A percentile compares a stretch with the other conserved stretches of the same genome.
Conservation (phyloP, 2,329 filamentous ascomycete genomes). For the Fusarium agapanthi region DNA sequence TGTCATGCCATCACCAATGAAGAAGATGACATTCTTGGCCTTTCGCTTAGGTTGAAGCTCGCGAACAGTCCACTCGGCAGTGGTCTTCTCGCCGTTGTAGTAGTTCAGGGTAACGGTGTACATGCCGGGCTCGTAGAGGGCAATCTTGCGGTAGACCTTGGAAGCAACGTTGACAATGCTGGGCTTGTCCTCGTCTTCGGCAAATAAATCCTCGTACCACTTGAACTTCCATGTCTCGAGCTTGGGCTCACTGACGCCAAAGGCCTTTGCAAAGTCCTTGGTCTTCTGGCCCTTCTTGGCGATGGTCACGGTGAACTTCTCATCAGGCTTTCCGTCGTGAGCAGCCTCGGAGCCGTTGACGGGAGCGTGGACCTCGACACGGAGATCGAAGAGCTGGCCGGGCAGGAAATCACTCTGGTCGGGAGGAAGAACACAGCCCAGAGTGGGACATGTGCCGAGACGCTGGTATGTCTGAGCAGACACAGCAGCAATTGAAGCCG, state of each 20-base stretch:
- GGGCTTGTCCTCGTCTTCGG: conserved; percentile 72
- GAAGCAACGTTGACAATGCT: conserved; percentile 82
- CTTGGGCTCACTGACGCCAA: conserved; percentile 73
- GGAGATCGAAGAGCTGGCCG: conserved; percentile 85
- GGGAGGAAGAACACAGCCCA: conserved; percentile 68
- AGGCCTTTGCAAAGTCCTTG: conserved; percentile 70
- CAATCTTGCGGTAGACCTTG: conserved; percentile 80
- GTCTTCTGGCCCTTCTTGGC: conserved; percentile 66
- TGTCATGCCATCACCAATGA: conserved; percentile 79
- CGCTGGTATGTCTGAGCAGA: conserved; percentile 68
- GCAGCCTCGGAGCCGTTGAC: conserved; percentile 84
- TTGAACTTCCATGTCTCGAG: conserved; percentile 84
- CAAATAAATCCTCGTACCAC: conserved; percentile 89
- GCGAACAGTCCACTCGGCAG: conserved; percentile 80
- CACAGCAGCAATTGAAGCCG: conserved; percentile 50
- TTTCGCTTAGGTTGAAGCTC: conserved; percentile 74
- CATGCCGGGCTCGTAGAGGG: conserved; percentile 79
- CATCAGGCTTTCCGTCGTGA: conserved; percentile 72
- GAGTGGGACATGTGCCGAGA: conserved; percentile 65
- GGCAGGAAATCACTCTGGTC: conserved; percentile 82
- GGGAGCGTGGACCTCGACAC: conserved; percentile 83
- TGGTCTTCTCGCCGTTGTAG: conserved; percentile 75
- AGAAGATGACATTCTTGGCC: conserved; percentile 86
- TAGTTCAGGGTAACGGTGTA: conserved; percentile 81
- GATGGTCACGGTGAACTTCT: conserved; percentile 79